Base-by-base conservation (phyloP, 1,284 basidiomycete genomes). In the Malassezia arunalokei region DNA sequence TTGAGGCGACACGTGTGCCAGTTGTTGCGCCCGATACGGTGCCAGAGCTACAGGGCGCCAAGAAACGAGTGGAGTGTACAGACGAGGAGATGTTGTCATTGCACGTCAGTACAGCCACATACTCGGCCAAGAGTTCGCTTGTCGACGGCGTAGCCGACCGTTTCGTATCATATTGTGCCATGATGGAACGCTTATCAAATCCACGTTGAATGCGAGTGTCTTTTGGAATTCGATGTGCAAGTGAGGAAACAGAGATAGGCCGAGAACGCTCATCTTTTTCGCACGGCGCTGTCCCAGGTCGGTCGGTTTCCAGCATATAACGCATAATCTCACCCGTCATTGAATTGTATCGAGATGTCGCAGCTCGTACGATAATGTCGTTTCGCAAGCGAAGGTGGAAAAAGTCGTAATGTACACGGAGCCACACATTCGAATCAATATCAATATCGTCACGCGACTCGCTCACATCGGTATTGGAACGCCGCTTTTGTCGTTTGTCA, bases 361-460 rank as follows among this genome's bases (percentile, higher is more conserved):
- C 62, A 8, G 67, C 64, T 6, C 60, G 59, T 17, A 58, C 53
- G 52, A 66, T 58, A 32, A 60, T 41, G 20, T 84, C 79, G 74
- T 94, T 91, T 32, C 92, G 84, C 44, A 95, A 82, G 63, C 87
- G 83, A 31, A 90, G 78, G 62, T 87, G 83, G 75, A 91, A 92
- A 61, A 82, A 84, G 62, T 91, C 85, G 66, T 83, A 85, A 74
- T 94, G 90, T 49, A 95, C 80, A 41, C 85, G 81, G 68, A 90
- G 85, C 74, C 84, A 84, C 20, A 84, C 79, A 3, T 77, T 77
- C 17, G 32, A 32, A 43, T 65, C 65, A 38, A 66, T 63, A 3
- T 62, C 62, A 20, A 54, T 51, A n/a, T 46, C 51, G 9, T 17
- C 42, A 24, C 56, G 59, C 38, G 49, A 55, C 11, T 51, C 49